Evolutionary conservation across 2,329 filamentous ascomycete species (phyloP).

Genomic region (Volutella citrinella): DNA sequence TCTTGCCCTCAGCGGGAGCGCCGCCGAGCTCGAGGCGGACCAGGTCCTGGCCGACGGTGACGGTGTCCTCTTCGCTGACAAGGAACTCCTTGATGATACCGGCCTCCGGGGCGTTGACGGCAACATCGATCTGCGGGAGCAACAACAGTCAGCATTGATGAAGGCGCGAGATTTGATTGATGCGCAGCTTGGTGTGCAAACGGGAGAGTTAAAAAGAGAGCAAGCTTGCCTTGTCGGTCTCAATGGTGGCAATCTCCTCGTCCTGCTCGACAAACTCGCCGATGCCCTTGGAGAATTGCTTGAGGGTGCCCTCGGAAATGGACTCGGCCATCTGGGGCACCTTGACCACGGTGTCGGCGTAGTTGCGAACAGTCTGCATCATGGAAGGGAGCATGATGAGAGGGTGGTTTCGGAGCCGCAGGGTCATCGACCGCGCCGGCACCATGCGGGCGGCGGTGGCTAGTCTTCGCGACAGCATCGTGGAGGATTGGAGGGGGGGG

Average conservation of each 20-base stretch:
- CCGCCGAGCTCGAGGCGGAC: constrained; percentile 81
- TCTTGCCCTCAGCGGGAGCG: constrained; percentile 38
- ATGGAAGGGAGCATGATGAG: constrained; percentile 45
- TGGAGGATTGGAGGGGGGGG: constrained; percentile 10
- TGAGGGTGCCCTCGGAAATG: constrained; percentile 94
- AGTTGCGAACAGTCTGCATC: constrained; percentile 56
- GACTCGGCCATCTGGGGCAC: constrained; percentile 98
- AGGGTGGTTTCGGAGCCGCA: constrained; percentile 27
- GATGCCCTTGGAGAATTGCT: constrained; percentile 89
- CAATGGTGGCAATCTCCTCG: constrained; percentile 97
- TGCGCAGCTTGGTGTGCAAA: too few relatives aligned
- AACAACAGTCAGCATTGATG: constrained; percentile 10
- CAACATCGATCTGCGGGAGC: constrained; percentile 76
- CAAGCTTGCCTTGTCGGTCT: constrained; percentile 84
- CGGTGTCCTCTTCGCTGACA: constrained; percentile 91
- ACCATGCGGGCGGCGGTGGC: constrained; percentile 41
- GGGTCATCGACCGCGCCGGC: constrained; percentile 41
- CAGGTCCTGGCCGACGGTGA: constrained; percentile 89
- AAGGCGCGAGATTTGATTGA: too few relatives aligned
- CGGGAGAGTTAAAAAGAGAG: too few relatives aligned
- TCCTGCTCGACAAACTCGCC: constrained; percentile 94
- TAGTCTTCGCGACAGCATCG: constrained; percentile 43
- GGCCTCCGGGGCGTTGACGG: constrained; percentile 89
- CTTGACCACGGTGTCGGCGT: constrained; percentile 83
- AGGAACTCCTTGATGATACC: constrained; percentile 91